A percentile compares a stretch with the other conserved stretches of the same genome.
These are phyloP conservation scores for Zarea fungicola DNA, from an alignment of 2,329 filamentous ascomycete species.

Conservation along the genomic window DNA sequence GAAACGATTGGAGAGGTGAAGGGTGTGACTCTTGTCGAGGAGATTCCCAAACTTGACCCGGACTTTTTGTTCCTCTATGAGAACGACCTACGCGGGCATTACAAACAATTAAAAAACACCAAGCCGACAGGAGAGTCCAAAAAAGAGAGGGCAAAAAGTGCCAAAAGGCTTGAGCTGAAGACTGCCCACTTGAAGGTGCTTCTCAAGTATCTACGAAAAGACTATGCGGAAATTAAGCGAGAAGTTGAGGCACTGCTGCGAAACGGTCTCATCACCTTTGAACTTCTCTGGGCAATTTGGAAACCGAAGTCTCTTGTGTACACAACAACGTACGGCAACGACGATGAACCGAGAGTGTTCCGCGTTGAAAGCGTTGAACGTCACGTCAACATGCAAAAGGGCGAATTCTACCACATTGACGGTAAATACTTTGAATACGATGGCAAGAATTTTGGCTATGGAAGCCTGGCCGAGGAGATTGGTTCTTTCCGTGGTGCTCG, in stretches of 20 bases:
- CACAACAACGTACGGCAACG: conserved; percentile 68
- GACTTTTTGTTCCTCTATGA: conserved; percentile 70
- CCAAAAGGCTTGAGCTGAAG: conserved; percentile 54
- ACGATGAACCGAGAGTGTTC: conserved; percentile 75
- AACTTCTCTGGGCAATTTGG: conserved; percentile 82
- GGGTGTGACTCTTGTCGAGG: conserved; percentile 71
- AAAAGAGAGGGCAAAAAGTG: conserved; percentile 56
- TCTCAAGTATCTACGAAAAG: conserved; percentile 71
- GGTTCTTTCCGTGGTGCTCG: conserved; percentile 71
- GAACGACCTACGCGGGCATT: conserved; percentile 63
- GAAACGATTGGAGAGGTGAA: conserved; percentile 32
- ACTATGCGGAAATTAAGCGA: conserved; percentile 74
- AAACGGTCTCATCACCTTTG: conserved; percentile 80
- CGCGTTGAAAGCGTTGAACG: conserved; percentile 74
- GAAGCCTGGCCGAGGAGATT: conserved; percentile 64
- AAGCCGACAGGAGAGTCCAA: conserved; percentile 43
- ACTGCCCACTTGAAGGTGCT: conserved; percentile 65
- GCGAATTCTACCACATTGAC: conserved; percentile 71
- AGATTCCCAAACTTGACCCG: conserved; percentile 67
- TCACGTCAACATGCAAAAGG: conserved; percentile 62
- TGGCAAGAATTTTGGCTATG: conserved; percentile 77
- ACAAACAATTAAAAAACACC: conserved; percentile 59
- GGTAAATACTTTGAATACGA: conserved; percentile 83
- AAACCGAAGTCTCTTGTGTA: conserved; percentile 81
- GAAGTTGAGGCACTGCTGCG: conserved; percentile 74